Conservation (phyloP, 345 rosid genomes). For the Pistacia atlantica region DNA sequence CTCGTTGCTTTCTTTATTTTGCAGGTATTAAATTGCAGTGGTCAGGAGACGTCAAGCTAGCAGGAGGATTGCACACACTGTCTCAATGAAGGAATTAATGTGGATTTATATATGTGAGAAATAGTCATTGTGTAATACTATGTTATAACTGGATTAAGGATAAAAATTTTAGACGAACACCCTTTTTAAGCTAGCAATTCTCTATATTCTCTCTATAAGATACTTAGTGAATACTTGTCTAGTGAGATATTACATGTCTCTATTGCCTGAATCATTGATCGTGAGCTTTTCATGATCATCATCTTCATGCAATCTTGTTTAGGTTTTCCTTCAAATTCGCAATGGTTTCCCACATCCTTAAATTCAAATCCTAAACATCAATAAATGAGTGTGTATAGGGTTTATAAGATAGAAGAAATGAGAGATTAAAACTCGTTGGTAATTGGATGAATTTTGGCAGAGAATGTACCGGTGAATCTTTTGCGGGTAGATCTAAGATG, state of each 20-base stretch:
- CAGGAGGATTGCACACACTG: too few relatives aligned
- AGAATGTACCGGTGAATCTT: slow-evolving; percentile 5
- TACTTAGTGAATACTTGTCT: too few relatives aligned
- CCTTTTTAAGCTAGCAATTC: too few relatives aligned
- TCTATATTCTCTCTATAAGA: too few relatives aligned
- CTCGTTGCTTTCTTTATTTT: too few relatives aligned
- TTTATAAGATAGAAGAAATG: not conserved
- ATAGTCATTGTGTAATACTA: too few relatives aligned
- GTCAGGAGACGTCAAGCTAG: too few relatives aligned
- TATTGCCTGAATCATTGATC: slow-evolving; percentile 53
- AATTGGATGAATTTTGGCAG: not conserved
- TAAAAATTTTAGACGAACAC: too few relatives aligned
- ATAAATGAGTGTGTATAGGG: not conserved
- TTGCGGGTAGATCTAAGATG: slow-evolving; percentile 19
- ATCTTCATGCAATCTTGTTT: slow-evolving; percentile 81
- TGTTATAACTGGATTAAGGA: too few relatives aligned
- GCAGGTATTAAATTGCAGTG: too few relatives aligned
- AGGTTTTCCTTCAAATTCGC: slow-evolving; percentile 84
- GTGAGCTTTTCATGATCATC: slow-evolving; percentile 55
- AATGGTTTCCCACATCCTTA: slow-evolving; percentile 78
- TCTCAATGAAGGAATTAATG: too few relatives aligned
- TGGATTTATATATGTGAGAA: too few relatives aligned
- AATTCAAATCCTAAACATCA: not conserved
- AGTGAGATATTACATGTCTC: not conserved
- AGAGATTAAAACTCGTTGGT: not conserved